phyloP scores from a whole-genome alignment of 306 rosid genomes.

The Castanea crenata region DNA sequence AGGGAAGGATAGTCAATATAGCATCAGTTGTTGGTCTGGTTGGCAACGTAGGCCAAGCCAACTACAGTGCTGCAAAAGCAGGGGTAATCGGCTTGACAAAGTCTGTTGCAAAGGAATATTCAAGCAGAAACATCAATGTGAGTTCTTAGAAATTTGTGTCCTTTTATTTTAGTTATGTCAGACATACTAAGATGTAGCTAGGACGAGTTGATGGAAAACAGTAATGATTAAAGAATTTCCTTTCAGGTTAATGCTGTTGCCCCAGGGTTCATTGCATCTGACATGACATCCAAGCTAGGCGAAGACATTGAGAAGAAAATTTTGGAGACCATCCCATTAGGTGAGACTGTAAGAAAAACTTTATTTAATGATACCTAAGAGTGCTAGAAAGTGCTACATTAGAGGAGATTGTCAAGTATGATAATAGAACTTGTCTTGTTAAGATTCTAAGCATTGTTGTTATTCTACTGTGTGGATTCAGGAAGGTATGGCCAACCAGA shows the following conservation, averaged over 20 bases:
- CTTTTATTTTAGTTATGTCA: background rate
- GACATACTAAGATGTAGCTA: background rate
- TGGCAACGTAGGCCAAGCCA: conserved; percentile 96
- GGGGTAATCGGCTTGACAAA: conserved; percentile 97
- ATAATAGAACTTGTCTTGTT: conserved; percentile 15
- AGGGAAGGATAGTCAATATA: conserved; percentile 96
- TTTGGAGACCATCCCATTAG: conserved; percentile 78
- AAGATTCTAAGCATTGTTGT: conserved; percentile 1
- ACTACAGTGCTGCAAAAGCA: conserved; percentile 98
- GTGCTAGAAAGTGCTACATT: background rate
- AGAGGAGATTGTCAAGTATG: background rate
- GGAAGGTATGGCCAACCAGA: conserved; percentile 94
- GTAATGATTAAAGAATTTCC: conserved; percentile 16
- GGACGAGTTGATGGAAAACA: conserved; percentile 13
- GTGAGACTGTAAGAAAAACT: conserved; percentile 40
- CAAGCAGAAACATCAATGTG: conserved; percentile 90
- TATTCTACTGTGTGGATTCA: conserved; percentile 36
- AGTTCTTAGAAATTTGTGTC: conserved; percentile 2
- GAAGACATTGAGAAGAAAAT: conserved; percentile 81
- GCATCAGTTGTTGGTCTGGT: conserved; percentile 93
- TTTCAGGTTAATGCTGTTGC: conserved; percentile 95
- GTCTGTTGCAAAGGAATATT: conserved; percentile 82
- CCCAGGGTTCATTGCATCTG: conserved; percentile 96
- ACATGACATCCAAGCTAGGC: conserved; percentile 94
- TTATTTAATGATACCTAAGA: background rate